Conservation (phyloP, 441 rosid species). For the Croton laevigatus region DNA sequence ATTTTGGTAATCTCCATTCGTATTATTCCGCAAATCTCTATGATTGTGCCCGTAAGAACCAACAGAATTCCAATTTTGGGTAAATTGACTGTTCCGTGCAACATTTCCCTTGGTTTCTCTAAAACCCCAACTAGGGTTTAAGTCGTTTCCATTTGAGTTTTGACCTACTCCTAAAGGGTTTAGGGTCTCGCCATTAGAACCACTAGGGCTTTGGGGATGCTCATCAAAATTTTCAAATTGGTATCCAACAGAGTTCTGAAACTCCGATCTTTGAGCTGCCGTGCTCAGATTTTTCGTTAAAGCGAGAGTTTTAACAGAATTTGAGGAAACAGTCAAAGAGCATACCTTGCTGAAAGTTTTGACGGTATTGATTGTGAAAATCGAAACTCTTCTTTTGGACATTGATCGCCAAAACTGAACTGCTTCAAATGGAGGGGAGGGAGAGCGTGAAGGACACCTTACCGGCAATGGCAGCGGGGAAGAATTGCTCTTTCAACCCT, state of each 20-base stretch:
- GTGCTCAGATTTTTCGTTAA: conserved; percentile 37
- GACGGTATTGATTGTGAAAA: conserved; percentile 31
- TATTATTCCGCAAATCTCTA: no score
- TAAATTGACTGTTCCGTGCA: conserved; percentile 12
- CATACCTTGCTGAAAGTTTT: conserved; percentile 34
- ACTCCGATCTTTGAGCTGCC: conserved; percentile 47
- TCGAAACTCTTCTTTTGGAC: conserved; percentile 36
- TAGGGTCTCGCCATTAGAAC: conserved; percentile 12
- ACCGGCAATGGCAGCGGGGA: not conserved
- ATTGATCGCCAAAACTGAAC: conserved; percentile 28
- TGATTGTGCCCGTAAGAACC: conserved; percentile 14
- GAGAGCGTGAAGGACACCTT: not conserved
- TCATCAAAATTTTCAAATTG: conserved; percentile 15
- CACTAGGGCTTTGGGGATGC: conserved; percentile 19
- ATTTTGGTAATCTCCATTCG: conserved; percentile 12
- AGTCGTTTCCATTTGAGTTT: conserved; percentile 22
- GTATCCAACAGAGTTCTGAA: conserved; percentile 24
- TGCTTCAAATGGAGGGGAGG: not conserved
- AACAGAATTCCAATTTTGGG: conserved; percentile 14
- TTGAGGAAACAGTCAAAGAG: conserved; percentile 26
- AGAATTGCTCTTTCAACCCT: conserved; percentile 7
- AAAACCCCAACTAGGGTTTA: conserved; percentile 33
- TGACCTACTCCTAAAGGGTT: conserved; percentile 16
- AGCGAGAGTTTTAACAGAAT: conserved; percentile 19
- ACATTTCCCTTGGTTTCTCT: conserved; percentile 23